Conservation (phyloP, 2,329 filamentous ascomycete genomes). For the Periconia digitata region DNA sequence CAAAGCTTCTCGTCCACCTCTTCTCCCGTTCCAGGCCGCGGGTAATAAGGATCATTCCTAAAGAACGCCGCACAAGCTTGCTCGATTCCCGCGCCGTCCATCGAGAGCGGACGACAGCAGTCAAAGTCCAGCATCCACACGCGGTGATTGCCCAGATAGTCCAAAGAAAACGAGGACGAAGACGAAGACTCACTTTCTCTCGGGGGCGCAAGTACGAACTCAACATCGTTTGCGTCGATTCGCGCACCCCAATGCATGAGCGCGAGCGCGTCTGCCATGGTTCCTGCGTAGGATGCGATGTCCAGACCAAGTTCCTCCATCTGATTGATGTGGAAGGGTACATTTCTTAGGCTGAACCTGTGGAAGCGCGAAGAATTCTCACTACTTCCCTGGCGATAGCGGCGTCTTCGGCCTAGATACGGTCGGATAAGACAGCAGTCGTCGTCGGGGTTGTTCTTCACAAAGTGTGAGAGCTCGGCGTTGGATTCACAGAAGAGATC, state of each 20-base stretch:
- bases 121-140: slow-evolving; percentile 58
- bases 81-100: slow-evolving; percentile 45
- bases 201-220: slow-evolving; percentile 54
- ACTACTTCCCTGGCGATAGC: background rate
- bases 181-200: background rate
- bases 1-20: slow-evolving; percentile 4
- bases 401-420: slow-evolving; percentile 46
- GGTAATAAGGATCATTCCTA: slow-evolving; percentile 56
- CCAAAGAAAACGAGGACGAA: background rate
- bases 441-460: slow-evolving; percentile 10
- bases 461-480: slow-evolving; percentile 16
- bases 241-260: slow-evolving; percentile 52
- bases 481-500: slow-evolving; percentile 35
- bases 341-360: slow-evolving; percentile 53
- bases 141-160: background rate
- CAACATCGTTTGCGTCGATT: slow-evolving; percentile 56
- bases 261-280: slow-evolving; percentile 54
- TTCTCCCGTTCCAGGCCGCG: slow-evolving; percentile 17
- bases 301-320: slow-evolving; percentile 49
- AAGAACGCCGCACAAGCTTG: slow-evolving; percentile 49
- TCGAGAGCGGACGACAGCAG: slow-evolving; percentile 56
- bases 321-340: slow-evolving; percentile 53
- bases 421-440: slow-evolving; percentile 52
- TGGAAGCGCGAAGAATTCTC: slow-evolving; percentile 10
- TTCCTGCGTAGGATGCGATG: slow-evolving; percentile 40